phyloP scores from a whole-genome alignment of 345 rosid genomes.

The Aquilaria sinensis region DNA sequence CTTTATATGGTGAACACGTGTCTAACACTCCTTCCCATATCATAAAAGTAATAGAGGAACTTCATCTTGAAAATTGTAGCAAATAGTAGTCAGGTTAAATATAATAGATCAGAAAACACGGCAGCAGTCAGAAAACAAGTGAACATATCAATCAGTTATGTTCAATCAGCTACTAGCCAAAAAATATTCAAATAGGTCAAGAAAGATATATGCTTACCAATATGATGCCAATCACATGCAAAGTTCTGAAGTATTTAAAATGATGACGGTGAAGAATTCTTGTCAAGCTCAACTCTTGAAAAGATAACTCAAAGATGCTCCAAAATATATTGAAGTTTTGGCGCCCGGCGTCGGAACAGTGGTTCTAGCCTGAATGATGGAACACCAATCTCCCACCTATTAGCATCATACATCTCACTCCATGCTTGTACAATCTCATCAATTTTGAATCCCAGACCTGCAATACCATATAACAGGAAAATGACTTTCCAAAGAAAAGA shows the following conservation, averaged over 20 bases:
- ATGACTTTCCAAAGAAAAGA: neutral
- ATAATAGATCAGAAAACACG: neutral
- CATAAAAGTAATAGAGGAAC: no score
- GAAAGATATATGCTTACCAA: constrained; percentile 20
- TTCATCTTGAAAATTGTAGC: no score
- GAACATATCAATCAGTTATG: neutral
- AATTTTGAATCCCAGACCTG: constrained; percentile 90
- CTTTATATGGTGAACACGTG: no score
- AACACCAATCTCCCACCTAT: constrained; percentile 90
- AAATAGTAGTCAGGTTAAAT: no score
- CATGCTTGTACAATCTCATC: constrained; percentile 98
- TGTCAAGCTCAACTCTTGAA: constrained; percentile 4
- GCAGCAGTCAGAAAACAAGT: neutral
- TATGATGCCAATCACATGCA: constrained; percentile 9
- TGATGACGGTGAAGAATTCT: constrained; percentile 15
- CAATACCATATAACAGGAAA: neutral
- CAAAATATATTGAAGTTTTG: constrained; percentile 71
- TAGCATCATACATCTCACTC: constrained; percentile 99
- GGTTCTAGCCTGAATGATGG: constrained; percentile 97
- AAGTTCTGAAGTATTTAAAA: constrained; percentile 6
- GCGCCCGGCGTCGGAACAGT: constrained; percentile 73
- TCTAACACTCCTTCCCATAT: no score
- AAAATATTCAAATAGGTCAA: neutral
- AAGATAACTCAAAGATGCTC: constrained; percentile 50
- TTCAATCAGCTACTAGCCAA: neutral